Evolutionary conservation across 176 grass and related monocot species (phyloP).

Genomic region (Carex scoparia): DNA sequence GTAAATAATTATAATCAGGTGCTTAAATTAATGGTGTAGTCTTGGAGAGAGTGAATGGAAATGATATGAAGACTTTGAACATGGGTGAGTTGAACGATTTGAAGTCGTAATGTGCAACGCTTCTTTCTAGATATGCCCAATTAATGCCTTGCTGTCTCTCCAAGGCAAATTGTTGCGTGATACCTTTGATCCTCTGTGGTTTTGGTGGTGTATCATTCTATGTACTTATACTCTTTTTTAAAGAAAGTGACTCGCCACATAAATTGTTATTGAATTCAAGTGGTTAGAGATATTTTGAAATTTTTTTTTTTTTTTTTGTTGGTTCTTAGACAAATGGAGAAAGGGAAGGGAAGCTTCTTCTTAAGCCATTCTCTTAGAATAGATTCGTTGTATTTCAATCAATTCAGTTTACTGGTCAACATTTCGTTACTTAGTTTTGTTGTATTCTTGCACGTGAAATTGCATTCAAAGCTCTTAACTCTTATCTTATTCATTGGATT

Average conservation of each 20-base stretch:
- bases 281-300: background rate
- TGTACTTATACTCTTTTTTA: background rate
- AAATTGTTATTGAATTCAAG: background rate
- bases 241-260: background rate
- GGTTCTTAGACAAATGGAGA: background rate
- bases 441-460: background rate
- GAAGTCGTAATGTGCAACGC: background rate
- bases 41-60: background rate
- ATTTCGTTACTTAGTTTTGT: background rate
- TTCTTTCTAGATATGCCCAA: background rate
- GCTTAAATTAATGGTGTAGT: background rate
- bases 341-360: background rate
- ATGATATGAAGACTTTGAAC: background rate
- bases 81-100: background rate
- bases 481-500: background rate
- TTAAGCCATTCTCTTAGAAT: background rate
- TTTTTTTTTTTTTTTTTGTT: no score
- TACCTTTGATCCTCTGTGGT: background rate
- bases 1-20: background rate
- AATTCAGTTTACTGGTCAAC: background rate
- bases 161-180: background rate
- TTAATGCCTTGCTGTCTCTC: constrained; percentile 1
- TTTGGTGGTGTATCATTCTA: background rate
- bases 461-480: background rate
- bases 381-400: background rate